A percentile compares a stretch with the other conserved stretches of the same genome.
Evolutionary conservation across 148 eudicot species (phyloP).

Genomic region (Chenopodium berlandieri): DNA sequence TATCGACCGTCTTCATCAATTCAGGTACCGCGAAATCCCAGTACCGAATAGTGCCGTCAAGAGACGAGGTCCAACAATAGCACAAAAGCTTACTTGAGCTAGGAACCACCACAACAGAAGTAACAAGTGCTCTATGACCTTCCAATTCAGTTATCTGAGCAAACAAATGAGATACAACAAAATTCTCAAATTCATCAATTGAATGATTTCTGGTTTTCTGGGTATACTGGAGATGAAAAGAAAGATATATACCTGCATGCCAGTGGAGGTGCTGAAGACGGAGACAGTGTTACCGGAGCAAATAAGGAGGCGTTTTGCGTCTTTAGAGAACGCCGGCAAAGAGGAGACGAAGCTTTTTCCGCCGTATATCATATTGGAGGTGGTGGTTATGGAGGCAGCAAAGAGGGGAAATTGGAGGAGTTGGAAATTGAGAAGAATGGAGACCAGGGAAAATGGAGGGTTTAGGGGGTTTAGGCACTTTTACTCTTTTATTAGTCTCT

Average conservation of each 20-base stretch:
- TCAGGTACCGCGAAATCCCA: constrained; percentile 76
- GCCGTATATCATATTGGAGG: constrained; percentile 54
- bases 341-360: constrained; percentile 73
- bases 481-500: no score
- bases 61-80: constrained; percentile 87
- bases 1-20: constrained; percentile 58
- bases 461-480: background rate
- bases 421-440: background rate
- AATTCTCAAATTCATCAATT: background rate
- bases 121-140: constrained; percentile 72
- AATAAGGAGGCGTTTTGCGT: constrained; percentile 61
- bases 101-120: constrained; percentile 71
- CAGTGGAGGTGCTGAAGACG: constrained; percentile 76
- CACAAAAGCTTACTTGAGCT: constrained; percentile 50
- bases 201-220: no score
- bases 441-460: background rate
- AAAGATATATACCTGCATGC: constrained; percentile 48
- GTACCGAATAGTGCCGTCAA: constrained; percentile 77
- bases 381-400: background rate
- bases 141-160: constrained; percentile 69
- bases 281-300: constrained; percentile 76
- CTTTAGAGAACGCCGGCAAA: constrained; percentile 78
- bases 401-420: background rate
- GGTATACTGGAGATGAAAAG: background rate
- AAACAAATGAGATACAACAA: background rate